These are phyloP conservation scores for Alternaria arbusti DNA, from an alignment of 2,329 filamentous ascomycete genomes.

Conservation along the genomic window DNA sequence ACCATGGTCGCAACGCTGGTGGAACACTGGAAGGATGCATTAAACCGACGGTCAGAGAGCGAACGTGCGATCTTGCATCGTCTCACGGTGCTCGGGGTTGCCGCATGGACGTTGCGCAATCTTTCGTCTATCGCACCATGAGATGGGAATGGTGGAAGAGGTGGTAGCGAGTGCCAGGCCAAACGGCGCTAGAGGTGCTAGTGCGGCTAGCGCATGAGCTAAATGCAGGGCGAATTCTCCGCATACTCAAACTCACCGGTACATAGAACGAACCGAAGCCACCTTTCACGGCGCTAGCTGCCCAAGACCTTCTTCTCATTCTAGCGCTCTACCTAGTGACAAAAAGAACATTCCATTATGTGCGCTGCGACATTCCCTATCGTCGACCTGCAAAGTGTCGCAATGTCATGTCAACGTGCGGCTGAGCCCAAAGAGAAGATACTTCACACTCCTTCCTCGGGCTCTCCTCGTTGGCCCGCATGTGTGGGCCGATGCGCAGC, in stretches of 20 bases:
- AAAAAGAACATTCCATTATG: background rate
- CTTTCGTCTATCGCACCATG: background rate
- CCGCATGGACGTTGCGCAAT: background rate
- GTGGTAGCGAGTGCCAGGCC: background rate
- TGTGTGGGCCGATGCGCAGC: background rate
- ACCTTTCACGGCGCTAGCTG: background rate
- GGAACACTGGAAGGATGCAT: background rate
- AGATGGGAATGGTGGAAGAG: background rate
- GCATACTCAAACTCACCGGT: background rate
- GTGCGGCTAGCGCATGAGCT: background rate
- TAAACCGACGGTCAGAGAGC: background rate
- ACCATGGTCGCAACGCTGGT: slow-evolving; percentile 5
- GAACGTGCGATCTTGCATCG: background rate
- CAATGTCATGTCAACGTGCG: background rate
- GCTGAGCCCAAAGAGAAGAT: background rate
- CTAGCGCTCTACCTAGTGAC: background rate
- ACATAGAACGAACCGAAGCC: background rate
- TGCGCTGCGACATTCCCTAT: background rate
- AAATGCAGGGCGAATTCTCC: background rate
- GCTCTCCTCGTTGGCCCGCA: background rate
- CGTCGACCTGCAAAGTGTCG: background rate
- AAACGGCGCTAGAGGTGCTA: background rate
- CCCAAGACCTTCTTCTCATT: background rate
- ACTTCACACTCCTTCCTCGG: background rate
- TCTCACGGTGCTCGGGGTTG: background rate